A percentile compares a stretch with the other conserved stretches of the same genome.
Evolutionary conservation across 192 early-diverging fungal species (phyloP).

Genomic region (Glomus cerebriforme): DNA sequence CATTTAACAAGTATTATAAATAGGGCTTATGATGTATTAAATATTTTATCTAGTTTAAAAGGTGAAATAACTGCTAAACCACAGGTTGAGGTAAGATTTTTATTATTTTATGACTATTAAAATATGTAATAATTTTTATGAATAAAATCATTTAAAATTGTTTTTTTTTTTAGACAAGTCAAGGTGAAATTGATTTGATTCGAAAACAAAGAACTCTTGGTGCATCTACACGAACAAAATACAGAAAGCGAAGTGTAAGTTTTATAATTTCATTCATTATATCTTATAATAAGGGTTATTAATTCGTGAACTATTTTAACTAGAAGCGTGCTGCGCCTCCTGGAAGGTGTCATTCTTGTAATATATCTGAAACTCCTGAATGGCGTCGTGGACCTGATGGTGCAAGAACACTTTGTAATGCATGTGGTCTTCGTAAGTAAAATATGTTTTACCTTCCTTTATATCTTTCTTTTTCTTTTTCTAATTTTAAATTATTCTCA

Average conservation of each 20-base stretch:
- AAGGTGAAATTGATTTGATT: not conserved
- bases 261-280: not conserved
- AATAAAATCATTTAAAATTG: too few relatives aligned
- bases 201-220: not conserved
- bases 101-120: too few relatives aligned
- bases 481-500: not conserved
- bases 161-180: not conserved
- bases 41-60: constrained; percentile 3
- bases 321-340: constrained; percentile 61
- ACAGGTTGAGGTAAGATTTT: not conserved
- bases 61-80: not conserved
- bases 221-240: not conserved
- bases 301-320: not conserved
- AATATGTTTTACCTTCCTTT: not conserved
- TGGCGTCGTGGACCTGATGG: constrained; percentile 94
- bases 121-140: too few relatives aligned
- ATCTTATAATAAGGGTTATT: not conserved
- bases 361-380: constrained; percentile 87
- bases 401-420: constrained; percentile 91
- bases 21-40: not conserved
- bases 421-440: constrained; percentile 84
- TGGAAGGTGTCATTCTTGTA: constrained; percentile 74
- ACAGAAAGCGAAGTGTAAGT: constrained; percentile 20
- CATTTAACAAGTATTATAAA: constrained; percentile 10
- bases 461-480: constrained; percentile 5